Conservation (phyloP, 352 stramenopile species). For the Globisporangium mamillatum region DNA sequence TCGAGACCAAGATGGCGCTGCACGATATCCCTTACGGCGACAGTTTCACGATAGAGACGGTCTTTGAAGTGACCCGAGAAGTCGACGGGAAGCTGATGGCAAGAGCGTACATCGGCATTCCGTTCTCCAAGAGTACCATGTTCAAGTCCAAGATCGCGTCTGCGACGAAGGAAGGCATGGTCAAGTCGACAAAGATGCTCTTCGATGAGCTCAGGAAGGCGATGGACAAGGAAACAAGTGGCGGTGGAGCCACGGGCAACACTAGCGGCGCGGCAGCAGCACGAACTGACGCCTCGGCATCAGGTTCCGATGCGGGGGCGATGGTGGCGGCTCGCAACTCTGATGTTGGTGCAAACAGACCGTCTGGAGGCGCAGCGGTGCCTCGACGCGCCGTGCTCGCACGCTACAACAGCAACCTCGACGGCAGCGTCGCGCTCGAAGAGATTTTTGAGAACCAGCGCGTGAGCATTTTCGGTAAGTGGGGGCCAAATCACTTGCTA, state of each 20-base stretch:
- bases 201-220: conserved; percentile 55
- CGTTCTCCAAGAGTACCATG: conserved; percentile 84
- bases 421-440: conserved; percentile 75
- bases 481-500: conserved; percentile 79
- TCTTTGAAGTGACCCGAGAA: conserved; percentile 50
- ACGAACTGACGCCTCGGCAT: neutral
- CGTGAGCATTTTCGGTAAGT: conserved; percentile 86
- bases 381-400: conserved; percentile 32
- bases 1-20: conserved; percentile 63
- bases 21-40: conserved; percentile 83
- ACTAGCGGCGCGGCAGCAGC: neutral
- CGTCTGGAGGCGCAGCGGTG: conserved; percentile 9
- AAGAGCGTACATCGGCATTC: conserved; percentile 63
- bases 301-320: neutral
- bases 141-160: conserved; percentile 86
- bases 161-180: conserved; percentile 55
- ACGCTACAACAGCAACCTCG: conserved; percentile 64
- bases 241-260: neutral
- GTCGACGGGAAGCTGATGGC: conserved; percentile 32
- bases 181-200: conserved; percentile 54
- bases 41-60: conserved; percentile 72
- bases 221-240: conserved; percentile 26
- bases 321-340: conserved; percentile 10
- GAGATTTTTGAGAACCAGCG: conserved; percentile 90
- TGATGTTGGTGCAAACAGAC: conserved; percentile 18